Evolutionary conservation across 129 eudicot species (phyloP), one percentile per base, ranked within the genome.

Genomic region (Centaurea solstitialis): DNA sequence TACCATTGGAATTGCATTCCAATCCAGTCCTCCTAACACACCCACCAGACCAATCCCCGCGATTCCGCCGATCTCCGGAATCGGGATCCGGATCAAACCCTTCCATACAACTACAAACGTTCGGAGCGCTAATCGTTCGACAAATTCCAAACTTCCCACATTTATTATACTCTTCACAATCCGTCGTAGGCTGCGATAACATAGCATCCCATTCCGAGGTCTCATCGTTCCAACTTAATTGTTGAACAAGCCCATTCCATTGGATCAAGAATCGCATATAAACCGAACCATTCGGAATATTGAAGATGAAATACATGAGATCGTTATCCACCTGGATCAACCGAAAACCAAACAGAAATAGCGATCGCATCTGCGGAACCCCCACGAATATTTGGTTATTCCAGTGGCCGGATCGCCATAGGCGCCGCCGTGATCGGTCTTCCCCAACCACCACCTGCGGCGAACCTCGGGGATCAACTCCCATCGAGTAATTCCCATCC

Each of bases 401-500:
- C 88, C 89, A 93, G n/a, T 85, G 85, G 3, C 97, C 97, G 64
- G 90, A 85, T 82, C 94, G 81, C 97, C 97, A 93, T 5, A 68
- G 70, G 4, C 91, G 79, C 22, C 76, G 77, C 20, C 30, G 39
- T 0, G 28, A 24, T 43, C 0, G 68, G 12, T 86, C 90, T 5
- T 91, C 85, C 88, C 85, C 79, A 22, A 85, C 85, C 45, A 93
- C 87, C 10, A 91, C 76, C 81, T 93, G 98, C 18, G 97, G 97
- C 0, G 97, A 67, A 64, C 89, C 93, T 20, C 76, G 90, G 9
- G 93, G 82, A 77, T 89, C 94, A 43, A 93, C 4, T 5, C 94
- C 92, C 86, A 89, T 64, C 0, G 90, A 73, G 73, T 80, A 91
- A 59, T 87, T 86, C 68, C 98, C 98, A 7, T 21, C 41, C 0